Percentiles rank a stretch among this genome's conserved stretches.
phyloP scores from a whole-genome alignment of 352 stramenopile genomes.

The Phytopythium ostracodes region DNA sequence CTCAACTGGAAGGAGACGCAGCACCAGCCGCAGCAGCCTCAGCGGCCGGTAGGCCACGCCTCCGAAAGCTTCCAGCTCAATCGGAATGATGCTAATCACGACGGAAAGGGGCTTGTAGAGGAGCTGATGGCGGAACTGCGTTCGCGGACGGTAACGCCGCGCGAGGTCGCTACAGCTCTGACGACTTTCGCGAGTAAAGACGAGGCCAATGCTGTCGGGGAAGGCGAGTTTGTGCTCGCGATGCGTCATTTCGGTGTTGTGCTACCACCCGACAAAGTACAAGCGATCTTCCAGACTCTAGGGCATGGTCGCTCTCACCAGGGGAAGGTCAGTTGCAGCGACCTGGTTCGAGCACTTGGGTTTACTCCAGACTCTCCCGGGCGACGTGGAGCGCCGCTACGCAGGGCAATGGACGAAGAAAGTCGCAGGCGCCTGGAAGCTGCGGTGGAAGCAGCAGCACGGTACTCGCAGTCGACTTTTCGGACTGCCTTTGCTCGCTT shows the following conservation, averaged over 20 bases:
- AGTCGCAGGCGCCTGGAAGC: constrained; percentile 27
- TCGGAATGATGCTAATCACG: constrained; percentile 7
- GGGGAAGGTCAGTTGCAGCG: constrained; percentile 6
- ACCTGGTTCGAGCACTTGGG: neutral
- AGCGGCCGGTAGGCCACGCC: neutral
- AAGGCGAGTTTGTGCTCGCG: constrained; percentile 18
- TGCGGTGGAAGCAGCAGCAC: constrained; percentile 24
- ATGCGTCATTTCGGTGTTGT: constrained; percentile 26
- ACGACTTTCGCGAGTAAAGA: constrained; percentile 5
- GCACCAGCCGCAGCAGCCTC: constrained; percentile 14
- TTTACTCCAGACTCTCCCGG: neutral
- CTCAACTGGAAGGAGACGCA: constrained; percentile 50
- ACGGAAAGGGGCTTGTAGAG: constrained; percentile 10
- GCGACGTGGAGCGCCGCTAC: neutral
- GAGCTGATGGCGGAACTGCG: constrained; percentile 16
- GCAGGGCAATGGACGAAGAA: constrained; percentile 12
- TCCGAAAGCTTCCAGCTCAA: constrained; percentile 6
- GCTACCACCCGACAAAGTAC: constrained; percentile 20
- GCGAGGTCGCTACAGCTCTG: constrained; percentile 18
- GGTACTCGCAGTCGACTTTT: constrained; percentile 27
- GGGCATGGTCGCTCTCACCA: constrained; percentile 5
- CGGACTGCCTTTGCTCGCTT: constrained; percentile 28
- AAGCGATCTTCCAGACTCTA: constrained; percentile 21
- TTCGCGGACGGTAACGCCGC: constrained; percentile 2
- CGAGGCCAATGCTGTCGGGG: constrained; percentile 14